Evolutionary conservation across 2,329 filamentous ascomycete genomes (phyloP).

Genomic region (Exophiala sideris): DNA sequence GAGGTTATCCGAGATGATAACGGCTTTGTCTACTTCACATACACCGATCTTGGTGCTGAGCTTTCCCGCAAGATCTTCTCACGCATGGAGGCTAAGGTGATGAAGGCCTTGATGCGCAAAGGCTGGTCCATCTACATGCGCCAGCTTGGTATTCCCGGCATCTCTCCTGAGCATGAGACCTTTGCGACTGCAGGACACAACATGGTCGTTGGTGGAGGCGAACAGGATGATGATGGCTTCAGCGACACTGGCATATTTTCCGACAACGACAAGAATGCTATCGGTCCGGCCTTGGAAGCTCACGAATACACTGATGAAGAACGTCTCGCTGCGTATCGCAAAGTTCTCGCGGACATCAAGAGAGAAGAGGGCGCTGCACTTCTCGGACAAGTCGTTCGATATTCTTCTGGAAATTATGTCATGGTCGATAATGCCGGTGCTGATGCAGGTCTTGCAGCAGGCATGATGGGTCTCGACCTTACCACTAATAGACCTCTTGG

Average conservation of each 20-base stretch:
- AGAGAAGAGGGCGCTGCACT: not conserved
- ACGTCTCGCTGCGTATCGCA: not conserved
- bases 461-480: not conserved
- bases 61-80: slow-evolving; percentile 14
- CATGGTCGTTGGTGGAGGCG: not conserved
- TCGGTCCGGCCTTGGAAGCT: not conserved
- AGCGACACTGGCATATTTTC: slow-evolving; percentile 3
- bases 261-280: not conserved
- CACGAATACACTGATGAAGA: not conserved
- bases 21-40: slow-evolving; percentile 15
- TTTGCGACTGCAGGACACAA: not conserved
- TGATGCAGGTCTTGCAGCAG: not conserved
- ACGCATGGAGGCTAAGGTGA: slow-evolving; percentile 12
- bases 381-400: not conserved
- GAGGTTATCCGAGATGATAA: slow-evolving; percentile 12
- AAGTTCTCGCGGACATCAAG: slow-evolving; percentile 2
- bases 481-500: not conserved
- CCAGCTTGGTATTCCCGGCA: slow-evolving; percentile 2
- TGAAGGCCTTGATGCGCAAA: slow-evolving; percentile 12
- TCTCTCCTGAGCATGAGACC: not conserved
- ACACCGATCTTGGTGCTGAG: slow-evolving; percentile 12
- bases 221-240: not conserved
- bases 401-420: not conserved
- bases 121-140: slow-evolving; percentile 17
- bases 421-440: not conserved